phyloP scores from a whole-genome alignment of 2,329 filamentous ascomycete genomes.

The Furcasterigmium furcatum region DNA sequence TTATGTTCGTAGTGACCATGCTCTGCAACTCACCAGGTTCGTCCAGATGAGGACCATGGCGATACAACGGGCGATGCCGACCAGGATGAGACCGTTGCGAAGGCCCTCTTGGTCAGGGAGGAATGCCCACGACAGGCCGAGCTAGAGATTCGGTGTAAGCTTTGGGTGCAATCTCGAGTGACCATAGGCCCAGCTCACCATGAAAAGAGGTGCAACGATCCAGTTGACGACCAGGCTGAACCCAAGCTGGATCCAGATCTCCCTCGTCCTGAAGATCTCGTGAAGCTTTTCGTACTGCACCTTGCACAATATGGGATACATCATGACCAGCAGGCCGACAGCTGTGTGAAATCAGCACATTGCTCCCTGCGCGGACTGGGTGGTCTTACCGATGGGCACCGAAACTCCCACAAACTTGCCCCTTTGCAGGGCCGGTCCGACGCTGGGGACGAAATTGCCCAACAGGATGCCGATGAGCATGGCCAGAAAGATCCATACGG shows the following conservation, averaged over 20 bases:
- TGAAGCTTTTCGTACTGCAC: constrained; percentile 76
- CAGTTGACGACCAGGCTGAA: constrained; percentile 80
- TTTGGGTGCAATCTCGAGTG: accelerated
- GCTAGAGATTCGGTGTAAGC: constrained; percentile 30
- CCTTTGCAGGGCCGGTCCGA: constrained; percentile 60
- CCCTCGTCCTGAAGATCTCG: constrained; percentile 54
- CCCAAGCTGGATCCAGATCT: constrained; percentile 74
- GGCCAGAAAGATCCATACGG: constrained; percentile 73
- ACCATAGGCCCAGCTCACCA: constrained; percentile 63
- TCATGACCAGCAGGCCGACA: constrained; percentile 82
- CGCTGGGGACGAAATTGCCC: constrained; percentile 68
- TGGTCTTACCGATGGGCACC: constrained; percentile 55
- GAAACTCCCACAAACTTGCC: constrained; percentile 71
- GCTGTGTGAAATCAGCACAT: no score
- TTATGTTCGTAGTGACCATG: neutral
- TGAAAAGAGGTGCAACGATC: constrained; percentile 77
- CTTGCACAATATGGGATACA: constrained; percentile 91
- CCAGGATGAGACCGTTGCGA: constrained; percentile 67
- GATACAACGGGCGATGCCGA: constrained; percentile 81
- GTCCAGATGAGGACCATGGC: constrained; percentile 82
- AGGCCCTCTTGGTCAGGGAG: constrained; percentile 48
- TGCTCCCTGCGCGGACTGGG: no score
- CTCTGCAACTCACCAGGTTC: constrained; percentile 36
- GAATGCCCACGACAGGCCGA: constrained; percentile 59
- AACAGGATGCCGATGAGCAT: constrained; percentile 74